These are phyloP conservation scores for Tetrastigma voinierianum DNA, from an alignment of 164 flowering plant species.

Conservation along the genomic window DNA sequence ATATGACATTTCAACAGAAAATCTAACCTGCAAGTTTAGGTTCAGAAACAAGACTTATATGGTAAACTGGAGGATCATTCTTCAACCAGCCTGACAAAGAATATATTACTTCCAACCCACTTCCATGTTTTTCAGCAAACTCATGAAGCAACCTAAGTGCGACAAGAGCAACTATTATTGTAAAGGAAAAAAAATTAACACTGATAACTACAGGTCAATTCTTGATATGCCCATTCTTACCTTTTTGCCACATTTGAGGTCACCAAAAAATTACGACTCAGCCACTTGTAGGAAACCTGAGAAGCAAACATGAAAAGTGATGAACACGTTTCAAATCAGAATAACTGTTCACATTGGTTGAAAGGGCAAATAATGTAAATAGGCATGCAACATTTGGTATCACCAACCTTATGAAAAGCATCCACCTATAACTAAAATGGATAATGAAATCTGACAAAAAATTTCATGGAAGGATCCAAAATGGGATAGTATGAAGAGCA, in stretches of 20 bases:
- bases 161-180: not conserved
- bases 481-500: no score
- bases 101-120: conserved; percentile 60
- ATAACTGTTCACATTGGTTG: not conserved
- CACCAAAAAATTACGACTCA: conserved; percentile 80
- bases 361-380: not conserved
- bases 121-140: conserved; percentile 62
- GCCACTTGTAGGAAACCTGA: conserved; percentile 96
- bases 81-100: conserved; percentile 75
- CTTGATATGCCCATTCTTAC: conserved; percentile 25
- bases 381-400: not conserved
- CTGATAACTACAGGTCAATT: no score
- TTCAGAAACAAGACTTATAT: conserved; percentile 61
- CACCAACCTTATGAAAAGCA: not conserved
- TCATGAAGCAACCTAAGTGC: conserved; percentile 70
- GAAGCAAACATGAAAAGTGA: not conserved
- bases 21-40: conserved; percentile 65
- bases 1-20: not conserved
- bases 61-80: conserved; percentile 51
- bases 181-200: not conserved
- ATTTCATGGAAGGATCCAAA: no score
- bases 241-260: conserved; percentile 85
- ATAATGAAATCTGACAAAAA: no score
- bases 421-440: not conserved
- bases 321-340: conserved; percentile 1